phyloP scores from a whole-genome alignment of 768 basidiomycete genomes.

The Suillus occidentalis region DNA sequence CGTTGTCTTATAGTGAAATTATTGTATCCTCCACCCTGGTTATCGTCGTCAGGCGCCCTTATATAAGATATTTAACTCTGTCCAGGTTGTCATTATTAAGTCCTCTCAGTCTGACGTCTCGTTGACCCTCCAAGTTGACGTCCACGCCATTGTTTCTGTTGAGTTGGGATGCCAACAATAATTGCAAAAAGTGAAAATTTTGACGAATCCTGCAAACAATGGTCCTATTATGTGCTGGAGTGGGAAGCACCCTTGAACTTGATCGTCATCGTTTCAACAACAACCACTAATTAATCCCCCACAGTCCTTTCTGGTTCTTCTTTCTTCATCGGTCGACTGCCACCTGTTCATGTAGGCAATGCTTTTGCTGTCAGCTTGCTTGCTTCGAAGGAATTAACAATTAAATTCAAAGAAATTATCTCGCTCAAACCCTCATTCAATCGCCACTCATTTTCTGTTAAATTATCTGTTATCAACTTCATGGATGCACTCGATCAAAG shows the following conservation, averaged over 20 bases:
- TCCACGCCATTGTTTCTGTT: not conserved
- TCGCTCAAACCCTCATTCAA: slow-evolving; percentile 7
- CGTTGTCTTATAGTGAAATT: slow-evolving; percentile 3
- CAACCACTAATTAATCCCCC: not conserved
- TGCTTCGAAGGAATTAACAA: not conserved
- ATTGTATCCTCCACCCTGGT: not conserved
- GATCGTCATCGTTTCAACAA: not conserved
- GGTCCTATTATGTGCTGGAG: slow-evolving; percentile 9
- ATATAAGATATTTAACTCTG: not conserved
- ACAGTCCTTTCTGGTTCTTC: slow-evolving; percentile 5
- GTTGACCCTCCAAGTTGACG: slow-evolving; percentile 7
- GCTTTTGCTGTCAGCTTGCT: not conserved
- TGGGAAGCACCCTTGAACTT: slow-evolving; percentile 11
- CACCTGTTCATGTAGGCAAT: slow-evolving; percentile 14
- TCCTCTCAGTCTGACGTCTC: not conserved
- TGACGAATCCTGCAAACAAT: not conserved
- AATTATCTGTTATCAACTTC: slow-evolving; percentile 14
- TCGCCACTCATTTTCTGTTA: slow-evolving; percentile 25
- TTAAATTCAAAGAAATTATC: slow-evolving; percentile 1
- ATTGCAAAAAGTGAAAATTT: not conserved
- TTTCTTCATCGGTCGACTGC: slow-evolving; percentile 8
- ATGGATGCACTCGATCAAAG: slow-evolving; percentile 27
- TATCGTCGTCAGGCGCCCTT: not conserved
- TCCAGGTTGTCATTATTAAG: not conserved
- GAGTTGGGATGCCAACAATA: slow-evolving; percentile 34